Conservation (phyloP, 345 rosid species). For the Physaria fendleri region DNA sequence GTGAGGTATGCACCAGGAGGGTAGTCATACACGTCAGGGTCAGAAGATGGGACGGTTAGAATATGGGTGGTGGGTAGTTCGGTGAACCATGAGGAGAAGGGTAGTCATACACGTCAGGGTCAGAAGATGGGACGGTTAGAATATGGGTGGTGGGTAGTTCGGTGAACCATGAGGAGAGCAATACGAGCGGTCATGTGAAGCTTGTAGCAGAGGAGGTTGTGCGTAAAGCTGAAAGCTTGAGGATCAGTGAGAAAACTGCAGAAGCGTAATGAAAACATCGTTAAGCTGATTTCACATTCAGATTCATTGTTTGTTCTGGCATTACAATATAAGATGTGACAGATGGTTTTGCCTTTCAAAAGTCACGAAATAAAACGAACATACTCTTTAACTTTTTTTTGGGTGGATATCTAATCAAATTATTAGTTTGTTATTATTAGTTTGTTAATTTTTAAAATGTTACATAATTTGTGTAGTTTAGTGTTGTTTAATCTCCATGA, state of each 20-base stretch:
- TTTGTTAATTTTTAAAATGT: too few species aligned
- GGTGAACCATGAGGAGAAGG: too few species aligned
- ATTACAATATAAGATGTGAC: neutral
- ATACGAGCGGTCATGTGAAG: conserved; percentile 35
- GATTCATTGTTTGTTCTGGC: neutral
- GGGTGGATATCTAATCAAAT: neutral
- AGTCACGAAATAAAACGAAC: neutral
- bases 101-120: conserved; percentile 93
- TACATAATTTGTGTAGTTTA: too few species aligned
- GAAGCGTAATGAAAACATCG: conserved; percentile 15
- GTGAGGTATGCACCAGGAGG: conserved; percentile 92
- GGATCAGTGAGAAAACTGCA: conserved; percentile 30
- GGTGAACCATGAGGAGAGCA: conserved; percentile 33
- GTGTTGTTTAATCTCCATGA: too few species aligned
- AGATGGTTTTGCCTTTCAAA: neutral
- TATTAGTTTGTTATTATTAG: too few species aligned
- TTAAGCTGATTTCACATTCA: conserved; percentile 1
- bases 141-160: conserved; percentile 53
- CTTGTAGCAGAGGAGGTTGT: conserved; percentile 41
- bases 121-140: conserved; percentile 86
- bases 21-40: conserved; percentile 93
- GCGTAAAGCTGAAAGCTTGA: conserved; percentile 39
- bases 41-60: conserved; percentile 86
- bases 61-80: conserved; percentile 57
- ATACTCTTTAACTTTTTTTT: neutral